Evolutionary conservation across 2,329 filamentous ascomycete genomes (phyloP).

Genomic region (Penicillium rolfsii): DNA sequence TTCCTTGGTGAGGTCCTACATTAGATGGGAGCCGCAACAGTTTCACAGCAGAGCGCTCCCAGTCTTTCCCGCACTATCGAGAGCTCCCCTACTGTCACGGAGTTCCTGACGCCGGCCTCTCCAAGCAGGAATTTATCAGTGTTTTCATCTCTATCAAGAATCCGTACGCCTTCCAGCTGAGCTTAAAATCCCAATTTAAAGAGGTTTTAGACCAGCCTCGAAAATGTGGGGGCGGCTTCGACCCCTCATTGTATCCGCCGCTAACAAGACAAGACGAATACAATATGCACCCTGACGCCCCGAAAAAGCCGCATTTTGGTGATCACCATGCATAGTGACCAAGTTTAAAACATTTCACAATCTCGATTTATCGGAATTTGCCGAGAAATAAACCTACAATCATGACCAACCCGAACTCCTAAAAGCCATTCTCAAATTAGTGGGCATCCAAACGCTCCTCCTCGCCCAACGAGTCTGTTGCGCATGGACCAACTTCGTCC

Average conservation of each 20-base stretch:
- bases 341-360: background rate
- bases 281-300: background rate
- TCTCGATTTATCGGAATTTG: background rate
- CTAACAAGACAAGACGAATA: background rate
- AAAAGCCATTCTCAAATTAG: slow-evolving; percentile 5
- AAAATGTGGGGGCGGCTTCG: background rate
- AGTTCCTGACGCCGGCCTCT: too few species aligned
- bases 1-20: too few species aligned
- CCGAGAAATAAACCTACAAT: background rate
- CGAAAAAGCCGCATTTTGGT: background rate
- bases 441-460: slow-evolving; percentile 9
- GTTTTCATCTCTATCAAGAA: too few species aligned
- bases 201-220: background rate
- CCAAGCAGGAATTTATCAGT: too few species aligned
- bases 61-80: too few species aligned
- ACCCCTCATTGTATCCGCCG: background rate
- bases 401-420: background rate
- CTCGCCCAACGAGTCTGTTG: slow-evolving; percentile 8
- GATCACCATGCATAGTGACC: background rate
- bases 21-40: too few species aligned
- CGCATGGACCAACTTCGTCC: slow-evolving; percentile 7
- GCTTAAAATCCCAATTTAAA: background rate
- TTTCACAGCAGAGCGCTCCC: too few species aligned
- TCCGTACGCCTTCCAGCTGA: too few species aligned
- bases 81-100: too few species aligned